Base-by-base conservation (phyloP, 140 eudicot species). In the Bidens hawaiensis region DNA sequence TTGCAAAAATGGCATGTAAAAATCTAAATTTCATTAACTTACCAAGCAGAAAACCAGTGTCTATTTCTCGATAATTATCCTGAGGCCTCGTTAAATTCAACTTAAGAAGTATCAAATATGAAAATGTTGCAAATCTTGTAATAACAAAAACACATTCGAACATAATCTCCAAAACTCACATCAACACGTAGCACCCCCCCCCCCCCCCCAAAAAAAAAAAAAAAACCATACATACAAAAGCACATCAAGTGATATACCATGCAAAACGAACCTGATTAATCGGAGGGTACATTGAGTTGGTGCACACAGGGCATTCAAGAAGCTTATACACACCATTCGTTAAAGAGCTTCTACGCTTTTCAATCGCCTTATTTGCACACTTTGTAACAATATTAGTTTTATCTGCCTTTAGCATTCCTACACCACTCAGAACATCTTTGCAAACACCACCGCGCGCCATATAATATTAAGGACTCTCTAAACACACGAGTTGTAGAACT, bases 271-370 rank as follows among this genome's bases (percentile, higher is more conserved):
- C 83, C 83, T 78, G 83, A 69, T 62, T 71, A 57, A 78, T 78
- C 11, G 83, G 83, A 28, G 83, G 83, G 60, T 78, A 78, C 83
- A 78, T 78, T 42, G 68, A 78, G 36, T 56, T 78, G 45, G 56
- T 56, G 65, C 79, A 77, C 48, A 77, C 59, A 11, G 75, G 75
- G 36, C 82, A 77, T 60, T 72, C 75, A 6, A 77, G 82, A 68
- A 78, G 83, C 73, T 78, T 80, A 49, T 68, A 68, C 16, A 78
- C 75, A 8, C 69, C 72, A 63, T 73, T 67, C 22, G 68, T 61
- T 45, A 79, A 78, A 45, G 72, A 62, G 16, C 24, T 15, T 36
- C 46, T 34, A 57, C 34, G 72, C 45, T 68, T 78, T 78, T 62
- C 79, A 19, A 25, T 62, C 23, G 56, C 40, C 27, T 30, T 70